phyloP scores from a whole-genome alignment of 1,284 basidiomycete species.

The Rhodotorula sp. region DNA sequence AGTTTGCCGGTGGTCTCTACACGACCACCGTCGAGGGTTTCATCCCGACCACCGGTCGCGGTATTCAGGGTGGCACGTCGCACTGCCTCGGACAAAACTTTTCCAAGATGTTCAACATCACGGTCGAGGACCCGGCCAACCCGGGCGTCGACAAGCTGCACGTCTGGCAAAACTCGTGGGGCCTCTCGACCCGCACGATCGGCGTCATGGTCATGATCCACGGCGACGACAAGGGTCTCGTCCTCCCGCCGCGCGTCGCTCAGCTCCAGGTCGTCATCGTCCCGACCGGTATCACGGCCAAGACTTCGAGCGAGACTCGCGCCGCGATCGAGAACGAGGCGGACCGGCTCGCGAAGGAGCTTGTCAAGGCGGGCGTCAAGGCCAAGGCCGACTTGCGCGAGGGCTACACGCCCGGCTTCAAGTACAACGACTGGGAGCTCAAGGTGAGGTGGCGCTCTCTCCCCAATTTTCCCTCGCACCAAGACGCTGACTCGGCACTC shows the following conservation, averaged over 20 bases:
- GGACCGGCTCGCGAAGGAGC: constrained; percentile 55
- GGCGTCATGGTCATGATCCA: constrained; percentile 99
- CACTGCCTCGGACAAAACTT: constrained; percentile 99
- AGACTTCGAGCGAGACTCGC: constrained; percentile 65
- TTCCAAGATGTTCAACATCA: constrained; percentile 97
- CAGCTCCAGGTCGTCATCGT: constrained; percentile 86
- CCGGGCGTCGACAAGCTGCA: constrained; percentile 68
- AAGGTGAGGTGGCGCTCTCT: constrained; percentile 58
- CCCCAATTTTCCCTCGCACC: neutral
- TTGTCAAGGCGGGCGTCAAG: constrained; percentile 71
- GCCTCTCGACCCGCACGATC: constrained; percentile 90
- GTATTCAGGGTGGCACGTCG: constrained; percentile 96
- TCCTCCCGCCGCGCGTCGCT: constrained; percentile 93
- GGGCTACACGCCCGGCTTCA: constrained; percentile 95
- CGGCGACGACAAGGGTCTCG: constrained; percentile 95
- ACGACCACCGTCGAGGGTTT: constrained; percentile 99
- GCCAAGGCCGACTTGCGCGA: constrained; percentile 90
- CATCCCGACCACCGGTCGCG: constrained; percentile 93
- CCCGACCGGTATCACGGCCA: constrained; percentile 86
- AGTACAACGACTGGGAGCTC: constrained; percentile 99
- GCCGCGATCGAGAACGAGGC: constrained; percentile 74
- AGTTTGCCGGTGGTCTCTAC: constrained; percentile 96
- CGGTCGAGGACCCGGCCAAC: constrained; percentile 78
- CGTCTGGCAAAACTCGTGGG: constrained; percentile 99
- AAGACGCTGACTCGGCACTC: neutral